phyloP scores from a whole-genome alignment of 2,329 filamentous ascomycete species.

The Conoideocrella luteorostrata region DNA sequence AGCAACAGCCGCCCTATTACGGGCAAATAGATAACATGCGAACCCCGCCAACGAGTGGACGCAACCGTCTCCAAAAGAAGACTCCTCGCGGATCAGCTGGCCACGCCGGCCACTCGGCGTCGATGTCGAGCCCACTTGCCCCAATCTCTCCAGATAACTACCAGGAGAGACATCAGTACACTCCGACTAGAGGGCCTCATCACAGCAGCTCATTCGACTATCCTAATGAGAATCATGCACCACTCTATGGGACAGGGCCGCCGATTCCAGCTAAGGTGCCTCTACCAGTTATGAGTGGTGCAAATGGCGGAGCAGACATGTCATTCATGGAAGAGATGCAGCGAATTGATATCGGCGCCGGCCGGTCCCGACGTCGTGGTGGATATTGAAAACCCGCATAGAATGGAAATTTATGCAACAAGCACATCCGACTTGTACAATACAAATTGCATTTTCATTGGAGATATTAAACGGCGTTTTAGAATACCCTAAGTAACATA shows the following conservation, averaged over 20 bases:
- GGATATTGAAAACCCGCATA: conserved; percentile 27
- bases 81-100: conserved; percentile 37
- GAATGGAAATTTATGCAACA: conserved; percentile 3
- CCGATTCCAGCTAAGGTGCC: conserved; percentile 68
- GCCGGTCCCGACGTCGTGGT: conserved; percentile 47
- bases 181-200: conserved; percentile 28
- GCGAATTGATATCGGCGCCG: conserved; percentile 58
- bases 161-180: conserved; percentile 36
- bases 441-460: conserved; percentile 5
- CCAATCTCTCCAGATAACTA: conserved; percentile 47
- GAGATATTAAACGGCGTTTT: conserved; percentile 14
- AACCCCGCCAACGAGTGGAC: conserved; percentile 32
- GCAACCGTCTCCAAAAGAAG: conserved; percentile 63
- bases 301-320: conserved; percentile 38
- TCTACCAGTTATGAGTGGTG: conserved; percentile 41
- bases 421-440: conserved; percentile 10
- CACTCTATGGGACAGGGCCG: conserved; percentile 38
- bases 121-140: conserved; percentile 42
- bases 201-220: conserved; percentile 48
- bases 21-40: conserved; percentile 24
- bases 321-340: conserved; percentile 67
- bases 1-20: conserved; percentile 17
- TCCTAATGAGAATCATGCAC: conserved; percentile 45
- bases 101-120: conserved; percentile 27
- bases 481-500: conserved; percentile 1